A percentile compares a stretch with the other conserved stretches of the same genome.
Conservation (phyloP, 345 rosid genomes). For the Populus ilicifolia region DNA sequence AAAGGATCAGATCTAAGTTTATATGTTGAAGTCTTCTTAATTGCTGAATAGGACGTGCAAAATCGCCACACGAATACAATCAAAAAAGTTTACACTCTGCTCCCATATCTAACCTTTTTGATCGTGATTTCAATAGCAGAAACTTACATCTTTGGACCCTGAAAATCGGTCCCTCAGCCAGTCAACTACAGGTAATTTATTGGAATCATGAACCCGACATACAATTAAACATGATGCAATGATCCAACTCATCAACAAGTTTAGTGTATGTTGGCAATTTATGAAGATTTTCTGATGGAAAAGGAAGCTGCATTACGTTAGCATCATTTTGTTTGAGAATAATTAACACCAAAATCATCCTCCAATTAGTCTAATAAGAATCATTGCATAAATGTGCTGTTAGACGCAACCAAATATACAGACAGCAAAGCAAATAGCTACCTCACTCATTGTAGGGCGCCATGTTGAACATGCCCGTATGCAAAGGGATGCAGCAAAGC, state of each 20-base stretch:
- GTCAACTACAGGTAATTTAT: slow-evolving; percentile 10
- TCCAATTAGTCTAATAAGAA: not conserved
- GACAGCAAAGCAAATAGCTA: slow-evolving; percentile 17
- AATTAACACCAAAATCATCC: not conserved
- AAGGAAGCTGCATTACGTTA: not conserved
- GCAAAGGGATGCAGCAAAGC: slow-evolving; percentile 82
- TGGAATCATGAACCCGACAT: slow-evolving; percentile 21
- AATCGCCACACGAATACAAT: slow-evolving; percentile 23
- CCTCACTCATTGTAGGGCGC: slow-evolving; percentile 94
- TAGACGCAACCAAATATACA: not conserved
- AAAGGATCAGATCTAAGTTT: slow-evolving; percentile 19
- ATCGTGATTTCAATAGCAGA: not conserved
- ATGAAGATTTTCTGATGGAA: too few species aligned
- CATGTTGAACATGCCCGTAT: slow-evolving; percentile 67
- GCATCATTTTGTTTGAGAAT: not conserved
- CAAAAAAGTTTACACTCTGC: not conserved
- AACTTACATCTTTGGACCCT: not conserved
- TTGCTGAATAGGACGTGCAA: slow-evolving; percentile 22
- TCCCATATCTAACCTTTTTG: not conserved
- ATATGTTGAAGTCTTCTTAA: slow-evolving; percentile 15
- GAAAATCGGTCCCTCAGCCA: not conserved
- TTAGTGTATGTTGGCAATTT: not conserved
- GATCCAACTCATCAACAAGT: slow-evolving; percentile 8
- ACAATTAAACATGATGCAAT: slow-evolving; percentile 21
- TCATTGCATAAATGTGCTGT: not conserved